Base-by-base conservation (phyloP, 2,329 filamentous ascomycete genomes). In the Bretziella fagacearum region DNA sequence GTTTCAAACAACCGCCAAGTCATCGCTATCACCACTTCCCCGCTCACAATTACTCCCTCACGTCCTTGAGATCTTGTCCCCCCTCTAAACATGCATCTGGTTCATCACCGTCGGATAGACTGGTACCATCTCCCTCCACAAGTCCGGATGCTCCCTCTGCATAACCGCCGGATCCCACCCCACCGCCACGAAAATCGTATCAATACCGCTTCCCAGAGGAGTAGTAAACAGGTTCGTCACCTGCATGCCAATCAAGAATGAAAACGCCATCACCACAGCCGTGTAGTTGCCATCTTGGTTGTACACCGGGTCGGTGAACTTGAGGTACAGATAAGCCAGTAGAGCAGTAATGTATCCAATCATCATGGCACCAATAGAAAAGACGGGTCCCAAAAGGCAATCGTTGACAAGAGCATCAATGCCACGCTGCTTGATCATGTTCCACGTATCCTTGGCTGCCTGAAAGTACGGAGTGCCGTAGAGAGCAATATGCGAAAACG, bases 341-440 rank as follows among this genome's bases (percentile, higher is more conserved):
- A 95, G 66, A 0, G 83, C 79, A 53, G 81, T 91, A 8, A 81
- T 72, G 56, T 91, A 94, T 1, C 74, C 86, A 37, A 95, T 80
- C 56, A 93, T 91, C 0, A 83, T 74, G 1, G 81, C 79, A 6
- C 84, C 86, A 65, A 87, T 84, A 13, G 77, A 80, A 26, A 83
- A 65, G 0, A 83, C 79, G 0, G 79, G 79, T 0, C 78, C 79
- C 46, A 86, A 79, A 30, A 94, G 73, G 54, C 84, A 93, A 59
- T 93, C 84, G 57, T 93, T 93, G 55, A 93, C 73, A 1, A 96
- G 73, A 0, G 84, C 86, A 56, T 95, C 87, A 51, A 95, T 79
- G 23, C 89, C 89, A 26, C 89, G 83, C 57, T 93, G 77, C 60
- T 86, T 89, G 67, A 94, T 87, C 81, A 93, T 84, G 50, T 58